phyloP scores from a whole-genome alignment of 108 stramenopile species.

The Cyclostephanos invisitatus region DNA sequence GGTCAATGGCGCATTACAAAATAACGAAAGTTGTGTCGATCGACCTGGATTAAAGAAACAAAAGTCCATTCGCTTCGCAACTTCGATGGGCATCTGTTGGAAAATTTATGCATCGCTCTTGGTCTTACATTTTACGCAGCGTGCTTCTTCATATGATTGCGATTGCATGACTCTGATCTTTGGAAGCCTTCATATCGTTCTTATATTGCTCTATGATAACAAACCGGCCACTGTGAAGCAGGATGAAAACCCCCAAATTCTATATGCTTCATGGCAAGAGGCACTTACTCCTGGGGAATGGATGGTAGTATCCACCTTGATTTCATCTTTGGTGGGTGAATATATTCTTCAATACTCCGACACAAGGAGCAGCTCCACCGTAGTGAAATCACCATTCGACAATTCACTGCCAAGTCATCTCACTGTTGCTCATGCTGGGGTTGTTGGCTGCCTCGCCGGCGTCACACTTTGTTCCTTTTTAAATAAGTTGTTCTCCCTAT shows the following conservation, averaged over 20 bases:
- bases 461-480: conserved; percentile 4
- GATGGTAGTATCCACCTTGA: conserved; percentile 44
- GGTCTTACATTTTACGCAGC: not conserved
- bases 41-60: not conserved
- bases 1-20: not conserved
- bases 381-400: not conserved
- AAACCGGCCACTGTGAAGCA: not conserved
- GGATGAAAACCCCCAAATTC: not conserved
- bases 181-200: conserved; percentile 14
- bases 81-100: conserved; percentile 23
- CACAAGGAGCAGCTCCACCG: not conserved
- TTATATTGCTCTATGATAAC: conserved; percentile 14
- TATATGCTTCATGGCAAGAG: conserved; percentile 32
- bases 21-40: not conserved
- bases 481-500: conserved; percentile 1
- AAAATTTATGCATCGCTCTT: conserved; percentile 20
- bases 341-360: conserved; percentile 23
- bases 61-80: not conserved
- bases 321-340: conserved; percentile 30
- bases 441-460: conserved; percentile 42
- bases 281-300: conserved; percentile 52
- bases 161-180: not conserved
- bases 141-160: not conserved
- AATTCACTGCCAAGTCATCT: conserved; percentile 25
- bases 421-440: conserved; percentile 38